Evolutionary conservation across 2,329 filamentous ascomycete species (phyloP).

Genomic region (Alternaria consortialis): DNA sequence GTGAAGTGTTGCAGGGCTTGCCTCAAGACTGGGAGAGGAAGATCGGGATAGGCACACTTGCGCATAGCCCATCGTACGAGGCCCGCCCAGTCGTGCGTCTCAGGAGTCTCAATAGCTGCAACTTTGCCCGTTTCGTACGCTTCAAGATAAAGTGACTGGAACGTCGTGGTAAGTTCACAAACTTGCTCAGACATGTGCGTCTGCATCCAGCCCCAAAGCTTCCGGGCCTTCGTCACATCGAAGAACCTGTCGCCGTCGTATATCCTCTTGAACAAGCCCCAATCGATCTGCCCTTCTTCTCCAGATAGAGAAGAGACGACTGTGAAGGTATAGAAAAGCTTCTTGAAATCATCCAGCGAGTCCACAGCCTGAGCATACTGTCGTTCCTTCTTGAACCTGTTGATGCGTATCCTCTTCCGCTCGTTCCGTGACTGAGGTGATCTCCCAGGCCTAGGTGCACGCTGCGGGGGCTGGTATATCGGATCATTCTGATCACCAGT

Average conservation of each 20-base stretch:
- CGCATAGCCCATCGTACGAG: constrained; percentile 73
- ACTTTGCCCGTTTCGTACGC: constrained; percentile 72
- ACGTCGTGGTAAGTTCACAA: constrained; percentile 66
- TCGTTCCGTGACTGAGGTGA: constrained; percentile 22
- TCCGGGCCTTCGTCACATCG: constrained; percentile 43
- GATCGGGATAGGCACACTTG: constrained; percentile 45
- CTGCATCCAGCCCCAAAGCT: constrained; percentile 52
- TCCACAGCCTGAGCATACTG: constrained; percentile 30
- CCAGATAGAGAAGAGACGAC: constrained; percentile 48
- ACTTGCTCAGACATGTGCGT: constrained; percentile 56
- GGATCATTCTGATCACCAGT: constrained; percentile 45
- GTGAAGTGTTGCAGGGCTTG: constrained; percentile 33
- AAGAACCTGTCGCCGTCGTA: constrained; percentile 51
- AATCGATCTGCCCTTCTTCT: constrained; percentile 50
- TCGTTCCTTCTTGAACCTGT: constrained; percentile 23
- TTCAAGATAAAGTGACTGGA: constrained; percentile 70
- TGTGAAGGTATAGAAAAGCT: constrained; percentile 41
- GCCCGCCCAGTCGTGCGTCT: constrained; percentile 72
- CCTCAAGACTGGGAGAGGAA: constrained; percentile 32
- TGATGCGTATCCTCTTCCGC: constrained; percentile 20
- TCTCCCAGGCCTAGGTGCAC: constrained; percentile 3
- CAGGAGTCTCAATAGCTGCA: constrained; percentile 66
- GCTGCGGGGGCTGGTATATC: constrained; percentile 31
- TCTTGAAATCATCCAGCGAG: constrained; percentile 40
- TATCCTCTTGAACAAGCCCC: constrained; percentile 54